Percentiles rank a stretch among this genome's conserved stretches.
Conservation (phyloP, 495 filamentous ascomycete species). For the Chaetomium tenue region DNA sequence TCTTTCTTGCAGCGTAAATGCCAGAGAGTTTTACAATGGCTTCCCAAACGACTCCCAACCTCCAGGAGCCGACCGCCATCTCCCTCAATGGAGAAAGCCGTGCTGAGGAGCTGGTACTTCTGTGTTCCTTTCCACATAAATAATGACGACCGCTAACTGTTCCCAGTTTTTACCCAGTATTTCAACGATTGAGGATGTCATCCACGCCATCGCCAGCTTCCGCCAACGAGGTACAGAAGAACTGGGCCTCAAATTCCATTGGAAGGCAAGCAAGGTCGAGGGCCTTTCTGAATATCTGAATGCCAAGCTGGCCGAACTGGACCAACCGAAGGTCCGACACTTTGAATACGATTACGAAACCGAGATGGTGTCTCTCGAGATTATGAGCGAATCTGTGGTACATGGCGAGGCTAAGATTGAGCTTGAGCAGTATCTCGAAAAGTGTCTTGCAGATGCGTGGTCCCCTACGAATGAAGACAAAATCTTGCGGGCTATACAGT, state of each 20-base stretch:
- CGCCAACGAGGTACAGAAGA: slow-evolving; percentile 16
- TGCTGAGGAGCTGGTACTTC: not conserved
- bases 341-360: slow-evolving; percentile 10
- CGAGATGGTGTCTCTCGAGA: slow-evolving; percentile 10
- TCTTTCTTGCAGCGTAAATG: not conserved
- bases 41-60: not conserved
- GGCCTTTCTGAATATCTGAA: slow-evolving; percentile 10
- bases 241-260: slow-evolving; percentile 19
- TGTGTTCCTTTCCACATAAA: not conserved
- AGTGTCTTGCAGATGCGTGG: not conserved
- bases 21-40: not conserved
- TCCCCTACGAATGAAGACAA: no score
- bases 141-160: slow-evolving; percentile 10
- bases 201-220: slow-evolving; percentile 14
- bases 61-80: not conserved
- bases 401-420: not conserved
- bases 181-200: slow-evolving; percentile 19
- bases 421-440: not conserved
- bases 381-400: not conserved
- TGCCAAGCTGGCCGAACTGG: slow-evolving; percentile 12
- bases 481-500: no score
- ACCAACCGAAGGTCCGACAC: slow-evolving; percentile 1
- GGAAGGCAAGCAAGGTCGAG: slow-evolving; percentile 8
- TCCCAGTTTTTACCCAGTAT: slow-evolving; percentile 12
- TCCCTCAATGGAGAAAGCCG: not conserved